Percentiles rank a stretch among this genome's conserved stretches.
Conservation (phyloP, 192 early-diverging fungal species). For the Dissophora ornata region DNA sequence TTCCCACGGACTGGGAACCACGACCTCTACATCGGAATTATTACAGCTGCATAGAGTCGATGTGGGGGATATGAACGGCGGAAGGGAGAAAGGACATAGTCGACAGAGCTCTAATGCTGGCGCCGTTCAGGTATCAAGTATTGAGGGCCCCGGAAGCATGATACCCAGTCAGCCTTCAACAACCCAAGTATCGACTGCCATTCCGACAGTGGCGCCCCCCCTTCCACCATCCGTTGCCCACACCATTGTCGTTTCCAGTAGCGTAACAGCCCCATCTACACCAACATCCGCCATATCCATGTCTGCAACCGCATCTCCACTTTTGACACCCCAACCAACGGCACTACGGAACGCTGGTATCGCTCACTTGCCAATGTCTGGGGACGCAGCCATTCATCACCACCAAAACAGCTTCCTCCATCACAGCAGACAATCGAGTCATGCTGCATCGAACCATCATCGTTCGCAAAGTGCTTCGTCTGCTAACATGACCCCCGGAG, state of each 20-base stretch:
- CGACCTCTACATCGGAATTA: slow-evolving; percentile 16
- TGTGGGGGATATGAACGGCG: slow-evolving; percentile 5
- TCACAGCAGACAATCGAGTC: slow-evolving; percentile 30
- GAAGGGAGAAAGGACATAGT: slow-evolving; percentile 25
- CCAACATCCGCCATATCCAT: slow-evolving; percentile 15
- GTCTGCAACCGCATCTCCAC: slow-evolving; percentile 13
- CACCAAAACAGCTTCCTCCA: slow-evolving; percentile 22
- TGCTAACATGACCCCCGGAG: slow-evolving; percentile 1
- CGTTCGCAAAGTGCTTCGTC: slow-evolving; percentile 16
- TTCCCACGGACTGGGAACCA: background rate
- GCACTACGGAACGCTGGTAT: slow-evolving; percentile 15
- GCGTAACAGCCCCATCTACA: slow-evolving; percentile 16
- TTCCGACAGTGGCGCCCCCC: slow-evolving; percentile 15
- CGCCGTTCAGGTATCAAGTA: background rate
- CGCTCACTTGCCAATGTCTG: slow-evolving; percentile 14
- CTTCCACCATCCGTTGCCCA: background rate
- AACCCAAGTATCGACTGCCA: slow-evolving; percentile 13
- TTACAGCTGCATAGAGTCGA: slow-evolving; percentile 31
- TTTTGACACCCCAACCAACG: slow-evolving; percentile 28
- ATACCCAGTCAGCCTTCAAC: slow-evolving; percentile 8
- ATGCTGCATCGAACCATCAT: slow-evolving; percentile 17
- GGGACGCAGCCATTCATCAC: slow-evolving; percentile 18
- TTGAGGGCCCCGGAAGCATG: slow-evolving; percentile 1
- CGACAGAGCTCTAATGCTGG: slow-evolving; percentile 23
- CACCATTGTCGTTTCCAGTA: background rate